phyloP scores from a whole-genome alignment of 2,329 filamentous ascomycete species.

The Lecanicillium sp. region DNA sequence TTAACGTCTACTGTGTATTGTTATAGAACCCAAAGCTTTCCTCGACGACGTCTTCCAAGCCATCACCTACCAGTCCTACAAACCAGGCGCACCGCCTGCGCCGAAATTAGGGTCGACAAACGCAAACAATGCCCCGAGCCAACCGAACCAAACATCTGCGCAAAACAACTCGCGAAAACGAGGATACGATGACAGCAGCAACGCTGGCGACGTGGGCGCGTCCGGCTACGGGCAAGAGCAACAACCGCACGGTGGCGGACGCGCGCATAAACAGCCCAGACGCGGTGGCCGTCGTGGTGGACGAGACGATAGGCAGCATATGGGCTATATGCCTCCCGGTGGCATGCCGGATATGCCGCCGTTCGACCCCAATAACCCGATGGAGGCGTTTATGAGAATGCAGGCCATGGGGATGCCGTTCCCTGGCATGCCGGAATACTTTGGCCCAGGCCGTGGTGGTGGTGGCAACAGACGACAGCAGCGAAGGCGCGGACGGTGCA shows the following conservation, averaged over 20 bases:
- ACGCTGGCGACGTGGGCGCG: slow-evolving; percentile 13
- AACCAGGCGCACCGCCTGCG: slow-evolving; percentile 44
- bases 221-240: slow-evolving; percentile 17
- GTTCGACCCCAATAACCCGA: slow-evolving; percentile 52
- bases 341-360: slow-evolving; percentile 26
- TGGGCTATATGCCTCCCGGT: slow-evolving; percentile 1
- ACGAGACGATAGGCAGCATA: slow-evolving; percentile 14
- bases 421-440: slow-evolving; percentile 31
- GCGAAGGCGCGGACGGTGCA: slow-evolving; percentile 46
- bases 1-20: too few relatives aligned
- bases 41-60: slow-evolving; percentile 64
- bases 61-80: slow-evolving; percentile 54
- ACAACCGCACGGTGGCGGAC: slow-evolving; percentile 21
- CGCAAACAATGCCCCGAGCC: slow-evolving; percentile 1
- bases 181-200: slow-evolving; percentile 21
- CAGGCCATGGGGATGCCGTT: slow-evolving; percentile 45
- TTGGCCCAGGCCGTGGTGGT: slow-evolving; percentile 18
- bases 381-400: slow-evolving; percentile 55
- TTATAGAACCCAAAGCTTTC: slow-evolving; percentile 39
- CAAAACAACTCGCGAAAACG: slow-evolving; percentile 23
- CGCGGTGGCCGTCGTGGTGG: slow-evolving; percentile 35
- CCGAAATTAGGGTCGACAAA: slow-evolving; percentile 16
- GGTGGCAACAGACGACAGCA: slow-evolving; percentile 13
- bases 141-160: slow-evolving; percentile 11
- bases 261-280: slow-evolving; percentile 53